Evolutionary conservation across 768 basidiomycete genomes (phyloP).

Genomic region (Agrocybe chaxingu): DNA sequence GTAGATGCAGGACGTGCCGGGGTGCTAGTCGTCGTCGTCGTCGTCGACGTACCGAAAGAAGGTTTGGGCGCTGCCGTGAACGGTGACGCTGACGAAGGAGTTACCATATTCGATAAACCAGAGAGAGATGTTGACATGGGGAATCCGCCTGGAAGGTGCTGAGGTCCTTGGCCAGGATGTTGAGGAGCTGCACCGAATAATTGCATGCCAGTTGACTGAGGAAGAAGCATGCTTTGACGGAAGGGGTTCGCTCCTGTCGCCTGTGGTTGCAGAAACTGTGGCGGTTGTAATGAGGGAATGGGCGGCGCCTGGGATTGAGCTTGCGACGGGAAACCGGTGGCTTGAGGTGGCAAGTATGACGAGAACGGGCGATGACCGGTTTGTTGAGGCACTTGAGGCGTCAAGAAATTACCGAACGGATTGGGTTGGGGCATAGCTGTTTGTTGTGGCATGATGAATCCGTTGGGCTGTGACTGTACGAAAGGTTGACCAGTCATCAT

Average conservation of each 20-base stretch:
- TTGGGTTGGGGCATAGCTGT: slow-evolving; percentile 40
- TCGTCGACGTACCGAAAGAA: slow-evolving; percentile 11
- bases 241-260: slow-evolving; percentile 77
- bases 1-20: slow-evolving; percentile 71
- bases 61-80: slow-evolving; percentile 16
- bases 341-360: slow-evolving; percentile 53
- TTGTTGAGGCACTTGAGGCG: slow-evolving; percentile 34
- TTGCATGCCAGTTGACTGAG: slow-evolving; percentile 60
- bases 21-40: slow-evolving; percentile 21
- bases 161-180: slow-evolving; percentile 12
- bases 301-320: slow-evolving; percentile 29
- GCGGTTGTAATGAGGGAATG: slow-evolving; percentile 19
- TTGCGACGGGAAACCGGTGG: slow-evolving; percentile 40
- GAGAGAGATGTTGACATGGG: slow-evolving; percentile 13
- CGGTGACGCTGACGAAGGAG: slow-evolving; percentile 11
- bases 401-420: slow-evolving; percentile 42
- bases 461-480: slow-evolving; percentile 41
- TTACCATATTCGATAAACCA: too few species aligned
- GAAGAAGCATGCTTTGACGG: slow-evolving; percentile 71
- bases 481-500: slow-evolving; percentile 51
- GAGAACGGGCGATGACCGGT: slow-evolving; percentile 51
- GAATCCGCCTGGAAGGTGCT: slow-evolving; percentile 12
- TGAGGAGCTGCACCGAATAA: slow-evolving; percentile 29
- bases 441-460: slow-evolving; percentile 50
- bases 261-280: slow-evolving; percentile 52